Evolutionary conservation across 1,284 basidiomycete species (phyloP).

Genomic region (Fomes fomentarius): DNA sequence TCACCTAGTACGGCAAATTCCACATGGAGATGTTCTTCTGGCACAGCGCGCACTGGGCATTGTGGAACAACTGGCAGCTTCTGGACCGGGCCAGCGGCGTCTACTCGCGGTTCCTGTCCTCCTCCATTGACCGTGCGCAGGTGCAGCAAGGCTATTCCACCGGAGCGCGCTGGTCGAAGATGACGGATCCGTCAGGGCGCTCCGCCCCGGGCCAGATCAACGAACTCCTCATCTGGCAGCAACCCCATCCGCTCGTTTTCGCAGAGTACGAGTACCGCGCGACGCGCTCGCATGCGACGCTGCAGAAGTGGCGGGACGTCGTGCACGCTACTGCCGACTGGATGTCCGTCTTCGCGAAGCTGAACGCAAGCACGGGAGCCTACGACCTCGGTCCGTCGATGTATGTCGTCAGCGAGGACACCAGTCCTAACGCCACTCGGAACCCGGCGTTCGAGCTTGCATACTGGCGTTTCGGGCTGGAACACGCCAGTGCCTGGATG

Average conservation of each 20-base stretch:
- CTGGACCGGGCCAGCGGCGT: conserved; percentile 46
- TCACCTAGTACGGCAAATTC: conserved; percentile 52
- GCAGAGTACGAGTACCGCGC: conserved; percentile 60
- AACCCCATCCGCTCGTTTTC: conserved; percentile 60
- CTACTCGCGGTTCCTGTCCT: conserved; percentile 51
- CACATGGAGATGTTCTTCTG: conserved; percentile 69
- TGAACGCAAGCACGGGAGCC: conserved; percentile 46
- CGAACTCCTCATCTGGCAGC: conserved; percentile 65
- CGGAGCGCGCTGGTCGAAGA: conserved; percentile 65
- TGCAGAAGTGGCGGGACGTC: conserved; percentile 54
- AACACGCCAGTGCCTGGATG: conserved; percentile 53
- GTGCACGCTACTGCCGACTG: conserved; percentile 58
- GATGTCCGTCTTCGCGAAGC: conserved; percentile 61
- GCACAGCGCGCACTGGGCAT: conserved; percentile 62
- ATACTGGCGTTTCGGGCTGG: conserved; percentile 59
- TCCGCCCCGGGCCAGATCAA: conserved; percentile 64
- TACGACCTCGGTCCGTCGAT: conserved; percentile 64
- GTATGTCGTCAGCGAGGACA: conserved; percentile 62
- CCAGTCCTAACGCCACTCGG: conserved; percentile 52
- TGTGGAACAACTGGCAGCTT: conserved; percentile 63
- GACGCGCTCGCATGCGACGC: conserved; percentile 40
- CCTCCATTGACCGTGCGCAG: conserved; percentile 49
- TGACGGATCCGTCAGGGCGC: conserved; percentile 63
- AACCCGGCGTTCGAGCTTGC: conserved; percentile 63
- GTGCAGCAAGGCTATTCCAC: conserved; percentile 52